Evolutionary conservation across 1,284 basidiomycete species (phyloP), one percentile per base, ranked within the genome.

Genomic region (Heterobasidion irregulare): DNA sequence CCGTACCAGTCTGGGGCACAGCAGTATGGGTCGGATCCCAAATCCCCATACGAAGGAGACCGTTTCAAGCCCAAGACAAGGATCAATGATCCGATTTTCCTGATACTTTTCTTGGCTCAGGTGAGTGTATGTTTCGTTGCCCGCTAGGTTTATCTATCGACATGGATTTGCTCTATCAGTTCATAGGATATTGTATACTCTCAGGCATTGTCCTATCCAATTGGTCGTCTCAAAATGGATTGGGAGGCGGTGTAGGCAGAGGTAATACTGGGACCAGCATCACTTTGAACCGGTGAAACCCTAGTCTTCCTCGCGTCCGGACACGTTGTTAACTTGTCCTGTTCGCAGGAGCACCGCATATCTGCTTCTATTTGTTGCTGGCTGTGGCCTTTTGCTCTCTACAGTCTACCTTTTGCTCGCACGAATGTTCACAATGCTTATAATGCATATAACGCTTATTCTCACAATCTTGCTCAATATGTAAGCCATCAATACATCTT

Each of bases 401-500:
- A 77, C 80, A 0, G 69, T 77, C 15, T 81, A 80, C 61, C 70
- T 82, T 50, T 66, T 80, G 53, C 71, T 93, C 58, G 80, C 86
- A 8, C 82, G 90, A 44, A 71, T 77, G 2, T 93, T 93, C 69
- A 94, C 92, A 52, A 84, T 76, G 60, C 67, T 80, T 19, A 88
- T 94, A 63, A 88, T 92, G 80, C 89, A 92, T 64, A 79, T 92
- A 52, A 89, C 89, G 0, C 76, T 93, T 9, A 72, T 88, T 15
- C 70, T 92, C 18, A 83, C 82, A 4, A 86, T 91, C 47, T 50
- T 79, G 3, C 70, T 91, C 58, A 92, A 92, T 66, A 79, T 86
- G 88, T 90, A 65, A 65, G 81, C 75, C 57, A 34, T 41, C 32
- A 51, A 26, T 43, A 43, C 26, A 46, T 48, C 36, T 6, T 56